These are phyloP conservation scores for Rehmannia glutinosa DNA, from an alignment of 257 asterid genomes.

Conservation along the genomic window DNA sequence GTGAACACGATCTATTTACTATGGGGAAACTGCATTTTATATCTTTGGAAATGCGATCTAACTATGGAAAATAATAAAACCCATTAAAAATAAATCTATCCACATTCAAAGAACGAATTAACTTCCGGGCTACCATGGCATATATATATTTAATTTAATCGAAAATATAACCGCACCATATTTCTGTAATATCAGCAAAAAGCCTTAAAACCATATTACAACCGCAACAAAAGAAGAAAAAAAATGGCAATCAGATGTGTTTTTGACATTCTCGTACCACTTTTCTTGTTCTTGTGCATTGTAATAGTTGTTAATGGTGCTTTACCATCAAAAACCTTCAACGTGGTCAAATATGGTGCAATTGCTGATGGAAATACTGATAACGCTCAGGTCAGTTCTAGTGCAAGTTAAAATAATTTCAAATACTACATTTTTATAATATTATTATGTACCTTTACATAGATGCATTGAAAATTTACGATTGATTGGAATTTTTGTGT, in stretches of 20 bases:
- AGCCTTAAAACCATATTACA: background rate
- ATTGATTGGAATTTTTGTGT: background rate
- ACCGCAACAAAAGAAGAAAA: background rate
- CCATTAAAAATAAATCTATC: background rate
- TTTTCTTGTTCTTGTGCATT: slow-evolving; percentile 5
- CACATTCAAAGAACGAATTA: slow-evolving; percentile 14
- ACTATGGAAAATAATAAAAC: slow-evolving; percentile 5
- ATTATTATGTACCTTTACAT: too few relatives aligned
- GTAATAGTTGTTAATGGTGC: background rate
- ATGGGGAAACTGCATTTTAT: background rate
- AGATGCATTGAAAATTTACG: too few relatives aligned
- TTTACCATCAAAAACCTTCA: slow-evolving; percentile 20
- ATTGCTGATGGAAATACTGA: slow-evolving; percentile 31
- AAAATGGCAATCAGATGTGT: slow-evolving; percentile 21
- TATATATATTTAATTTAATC: background rate
- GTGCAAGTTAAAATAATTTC: too few relatives aligned
- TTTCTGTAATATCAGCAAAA: too few relatives aligned
- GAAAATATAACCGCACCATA: too few relatives aligned
- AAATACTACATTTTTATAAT: too few relatives aligned
- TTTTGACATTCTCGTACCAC: background rate
- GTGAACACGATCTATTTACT: background rate
- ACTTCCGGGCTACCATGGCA: background rate
- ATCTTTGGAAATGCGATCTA: background rate
- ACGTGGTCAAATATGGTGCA: slow-evolving; percentile 37
- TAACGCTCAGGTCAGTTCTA: slow-evolving; percentile 23